These are phyloP conservation scores for Cynanchum wilfordii DNA, from an alignment of 257 asterid species.

Conservation along the genomic window DNA sequence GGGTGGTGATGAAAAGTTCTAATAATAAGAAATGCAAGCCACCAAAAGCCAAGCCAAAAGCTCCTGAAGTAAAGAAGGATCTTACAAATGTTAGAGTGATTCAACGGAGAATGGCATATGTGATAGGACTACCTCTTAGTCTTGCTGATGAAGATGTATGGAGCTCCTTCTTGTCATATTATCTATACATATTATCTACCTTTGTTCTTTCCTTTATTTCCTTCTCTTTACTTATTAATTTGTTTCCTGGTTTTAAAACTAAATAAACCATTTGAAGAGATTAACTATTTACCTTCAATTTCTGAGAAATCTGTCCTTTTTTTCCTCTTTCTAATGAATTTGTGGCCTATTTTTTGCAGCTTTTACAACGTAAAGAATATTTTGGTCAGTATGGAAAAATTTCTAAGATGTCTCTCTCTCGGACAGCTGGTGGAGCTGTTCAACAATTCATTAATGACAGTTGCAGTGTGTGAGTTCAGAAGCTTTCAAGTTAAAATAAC, in stretches of 20 bases:
- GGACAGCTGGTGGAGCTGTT: constrained; percentile 89
- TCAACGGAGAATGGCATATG: constrained; percentile 92
- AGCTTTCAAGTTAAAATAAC: constrained; percentile 3
- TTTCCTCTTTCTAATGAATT: constrained; percentile 14
- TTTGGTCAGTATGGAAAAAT: constrained; percentile 95
- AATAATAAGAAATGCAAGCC: constrained; percentile 65
- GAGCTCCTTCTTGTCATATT: constrained; percentile 18
- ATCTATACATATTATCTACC: not conserved
- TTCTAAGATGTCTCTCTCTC: constrained; percentile 78
- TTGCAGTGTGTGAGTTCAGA: constrained; percentile 82
- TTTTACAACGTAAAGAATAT: constrained; percentile 70
- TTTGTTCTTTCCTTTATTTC: not conserved
- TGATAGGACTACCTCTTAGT: constrained; percentile 83
- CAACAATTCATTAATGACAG: constrained; percentile 82
- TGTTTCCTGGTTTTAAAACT: not conserved
- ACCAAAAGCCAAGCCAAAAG: constrained; percentile 73
- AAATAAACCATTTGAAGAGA: constrained; percentile 7
- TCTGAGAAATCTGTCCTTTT: not conserved
- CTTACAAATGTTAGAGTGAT: constrained; percentile 85
- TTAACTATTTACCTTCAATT: constrained; percentile 15
- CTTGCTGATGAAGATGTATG: constrained; percentile 92
- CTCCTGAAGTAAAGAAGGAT: constrained; percentile 74
- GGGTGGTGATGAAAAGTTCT: constrained; percentile 48
- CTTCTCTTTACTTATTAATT: not conserved
- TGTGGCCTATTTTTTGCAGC: constrained; percentile 38